phyloP scores from a whole-genome alignment of 257 asterid species.

The Penstemon davidsonii region DNA sequence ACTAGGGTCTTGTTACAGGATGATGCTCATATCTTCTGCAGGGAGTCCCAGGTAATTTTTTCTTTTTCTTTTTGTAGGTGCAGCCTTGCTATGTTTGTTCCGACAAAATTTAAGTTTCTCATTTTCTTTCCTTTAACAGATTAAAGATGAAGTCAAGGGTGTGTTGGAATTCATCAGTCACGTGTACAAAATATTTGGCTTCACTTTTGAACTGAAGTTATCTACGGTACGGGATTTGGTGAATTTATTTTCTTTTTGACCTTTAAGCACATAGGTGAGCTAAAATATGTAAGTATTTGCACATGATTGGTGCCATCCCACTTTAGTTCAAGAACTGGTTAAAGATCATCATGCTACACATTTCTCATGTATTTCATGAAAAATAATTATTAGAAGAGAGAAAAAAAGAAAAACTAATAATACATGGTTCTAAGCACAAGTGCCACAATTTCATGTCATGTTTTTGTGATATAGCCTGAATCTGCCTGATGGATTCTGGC shows the following conservation, averaged over 20 bases:
- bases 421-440: constrained; percentile 7
- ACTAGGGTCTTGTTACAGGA: constrained; percentile 58
- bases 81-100: constrained; percentile 9
- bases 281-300: too few species aligned
- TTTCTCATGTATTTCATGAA: constrained; percentile 1
- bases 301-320: too few species aligned
- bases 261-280: background rate
- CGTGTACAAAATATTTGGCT: constrained; percentile 77
- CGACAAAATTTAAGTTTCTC: constrained; percentile 23
- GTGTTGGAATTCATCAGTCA: constrained; percentile 80
- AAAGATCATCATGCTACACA: background rate
- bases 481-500: constrained; percentile 15
- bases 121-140: constrained; percentile 43
- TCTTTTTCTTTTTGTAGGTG: constrained; percentile 4
- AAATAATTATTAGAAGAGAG: background rate
- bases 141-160: constrained; percentile 93
- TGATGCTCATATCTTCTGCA: constrained; percentile 99
- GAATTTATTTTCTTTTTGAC: constrained; percentile 10
- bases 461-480: constrained; percentile 14
- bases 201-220: constrained; percentile 89
- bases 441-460: constrained; percentile 14
- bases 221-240: constrained; percentile 69
- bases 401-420: constrained; percentile 2
- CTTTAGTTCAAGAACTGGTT: background rate
- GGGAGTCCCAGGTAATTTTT: constrained; percentile 85